Percentiles rank a stretch among this genome's conserved stretches.
These are phyloP conservation scores for Naegleria gruberi DNA, from an alignment of 208 protist genomes.

Conservation along the genomic window DNA sequence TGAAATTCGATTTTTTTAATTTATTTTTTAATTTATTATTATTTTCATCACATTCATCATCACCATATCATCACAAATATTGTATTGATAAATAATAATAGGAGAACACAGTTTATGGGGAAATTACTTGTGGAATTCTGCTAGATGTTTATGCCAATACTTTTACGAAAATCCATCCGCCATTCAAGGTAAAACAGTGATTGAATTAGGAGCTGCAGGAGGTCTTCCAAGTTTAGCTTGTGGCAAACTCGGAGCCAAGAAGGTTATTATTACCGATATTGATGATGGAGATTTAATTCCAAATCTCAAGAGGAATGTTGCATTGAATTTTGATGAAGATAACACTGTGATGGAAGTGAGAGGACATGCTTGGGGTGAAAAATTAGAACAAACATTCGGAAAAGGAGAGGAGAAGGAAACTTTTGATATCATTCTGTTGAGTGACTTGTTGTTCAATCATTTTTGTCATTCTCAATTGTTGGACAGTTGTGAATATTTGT, in stretches of 20 bases:
- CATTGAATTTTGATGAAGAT: background rate
- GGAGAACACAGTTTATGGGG: background rate
- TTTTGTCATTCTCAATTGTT: background rate
- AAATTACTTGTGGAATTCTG: background rate
- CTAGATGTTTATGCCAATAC: background rate
- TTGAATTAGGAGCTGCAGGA: conserved; percentile 3
- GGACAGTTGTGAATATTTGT: background rate
- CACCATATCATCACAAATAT: too few relatives aligned
- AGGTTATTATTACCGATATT: background rate
- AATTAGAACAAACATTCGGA: background rate
- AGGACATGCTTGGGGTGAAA: background rate
- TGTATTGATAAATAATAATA: too few relatives aligned
- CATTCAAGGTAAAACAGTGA: background rate
- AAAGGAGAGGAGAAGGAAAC: background rate
- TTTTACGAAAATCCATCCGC: background rate
- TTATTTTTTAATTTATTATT: too few relatives aligned
- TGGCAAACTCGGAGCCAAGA: background rate
- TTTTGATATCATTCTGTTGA: background rate
- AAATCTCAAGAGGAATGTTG: background rate
- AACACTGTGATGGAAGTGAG: background rate
- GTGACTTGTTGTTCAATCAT: background rate
- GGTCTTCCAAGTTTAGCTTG: background rate
- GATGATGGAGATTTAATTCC: background rate
- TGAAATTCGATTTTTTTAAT: too few relatives aligned
- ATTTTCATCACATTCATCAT: too few relatives aligned